Evolutionary conservation across 2,329 filamentous ascomycete species (phyloP).

Genomic region (Pseudogymnoascus sp.): DNA sequence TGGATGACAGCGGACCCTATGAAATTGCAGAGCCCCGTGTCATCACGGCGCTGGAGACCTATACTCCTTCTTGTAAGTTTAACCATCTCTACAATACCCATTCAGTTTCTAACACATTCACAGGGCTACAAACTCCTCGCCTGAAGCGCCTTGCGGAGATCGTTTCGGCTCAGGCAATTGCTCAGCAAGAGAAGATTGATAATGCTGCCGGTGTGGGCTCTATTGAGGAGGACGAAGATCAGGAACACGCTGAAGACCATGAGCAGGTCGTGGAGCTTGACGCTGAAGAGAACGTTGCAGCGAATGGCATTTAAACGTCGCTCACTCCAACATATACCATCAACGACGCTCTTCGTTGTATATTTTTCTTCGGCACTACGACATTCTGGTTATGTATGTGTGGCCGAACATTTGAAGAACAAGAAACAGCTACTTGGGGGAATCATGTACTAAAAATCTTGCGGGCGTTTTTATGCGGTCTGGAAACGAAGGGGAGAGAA

Average conservation of each 20-base stretch:
- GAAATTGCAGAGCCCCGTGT: constrained; percentile 95
- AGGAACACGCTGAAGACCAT: background rate
- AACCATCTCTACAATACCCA: background rate
- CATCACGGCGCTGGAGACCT: constrained; percentile 94
- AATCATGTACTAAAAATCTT: background rate
- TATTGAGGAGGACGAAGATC: constrained; percentile 37
- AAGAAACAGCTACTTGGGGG: background rate
- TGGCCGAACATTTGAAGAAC: background rate
- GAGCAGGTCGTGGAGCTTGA: background rate
- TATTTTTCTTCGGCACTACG: background rate
- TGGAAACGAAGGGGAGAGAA: background rate
- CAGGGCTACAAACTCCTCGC: constrained; percentile 91
- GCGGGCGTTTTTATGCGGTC: constrained; percentile 4
- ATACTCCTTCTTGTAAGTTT: constrained; percentile 87
- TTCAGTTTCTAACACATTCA: constrained; percentile 24
- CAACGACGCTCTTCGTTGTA: background rate
- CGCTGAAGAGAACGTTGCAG: background rate
- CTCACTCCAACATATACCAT: background rate
- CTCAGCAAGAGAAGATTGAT: constrained; percentile 83
- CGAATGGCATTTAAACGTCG: background rate
- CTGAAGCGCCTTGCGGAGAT: constrained; percentile 97
- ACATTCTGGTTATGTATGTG: background rate
- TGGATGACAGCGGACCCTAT: constrained; percentile 98
- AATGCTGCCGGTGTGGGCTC: constrained; percentile 10
- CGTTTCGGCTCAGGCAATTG: constrained; percentile 90